phyloP scores from a whole-genome alignment of 495 filamentous ascomycete species.

The Hypoxylon lienhwacheense region DNA sequence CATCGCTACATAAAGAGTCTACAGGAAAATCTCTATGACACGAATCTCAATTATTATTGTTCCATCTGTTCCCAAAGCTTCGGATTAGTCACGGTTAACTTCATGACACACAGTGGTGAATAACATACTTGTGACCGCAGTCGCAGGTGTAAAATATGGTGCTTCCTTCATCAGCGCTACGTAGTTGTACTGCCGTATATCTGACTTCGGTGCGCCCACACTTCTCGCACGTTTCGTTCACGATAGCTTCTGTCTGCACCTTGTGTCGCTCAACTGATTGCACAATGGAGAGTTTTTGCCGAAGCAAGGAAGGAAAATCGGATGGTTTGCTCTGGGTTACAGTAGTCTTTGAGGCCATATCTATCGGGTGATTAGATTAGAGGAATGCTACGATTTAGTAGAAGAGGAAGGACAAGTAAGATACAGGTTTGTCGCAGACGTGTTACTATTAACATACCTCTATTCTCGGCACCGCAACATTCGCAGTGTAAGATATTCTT shows the following conservation, averaged over 20 bases:
- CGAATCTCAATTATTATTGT: conserved; percentile 58
- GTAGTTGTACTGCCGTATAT: conserved; percentile 81
- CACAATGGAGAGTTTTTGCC: conserved; percentile 81
- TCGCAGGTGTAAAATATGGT: conserved; percentile 87
- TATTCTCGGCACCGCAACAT: conserved; percentile 80
- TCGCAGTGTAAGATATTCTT: conserved; percentile 78
- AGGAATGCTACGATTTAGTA: background rate
- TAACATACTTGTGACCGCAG: conserved; percentile 77
- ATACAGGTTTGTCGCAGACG: background rate
- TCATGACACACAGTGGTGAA: background rate
- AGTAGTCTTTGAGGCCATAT: conserved; percentile 76
- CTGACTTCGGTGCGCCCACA: conserved; percentile 83
- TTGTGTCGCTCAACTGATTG: conserved; percentile 80
- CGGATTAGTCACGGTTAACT: conserved; percentile 37
- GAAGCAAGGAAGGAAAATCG: conserved; percentile 83
- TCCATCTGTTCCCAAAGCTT: conserved; percentile 54
- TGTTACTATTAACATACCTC: conserved; percentile 61
- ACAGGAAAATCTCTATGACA: conserved; percentile 8
- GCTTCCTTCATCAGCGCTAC: conserved; percentile 92
- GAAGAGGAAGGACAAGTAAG: background rate
- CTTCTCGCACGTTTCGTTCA: conserved; percentile 69
- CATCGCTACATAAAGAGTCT: conserved; percentile 3
- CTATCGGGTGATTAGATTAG: conserved; percentile 48
- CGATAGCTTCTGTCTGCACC: conserved; percentile 71
- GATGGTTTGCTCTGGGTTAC: conserved; percentile 82